Evolutionary conservation across 2,329 filamentous ascomycete genomes (phyloP).

Genomic region (Penicillium sp.): DNA sequence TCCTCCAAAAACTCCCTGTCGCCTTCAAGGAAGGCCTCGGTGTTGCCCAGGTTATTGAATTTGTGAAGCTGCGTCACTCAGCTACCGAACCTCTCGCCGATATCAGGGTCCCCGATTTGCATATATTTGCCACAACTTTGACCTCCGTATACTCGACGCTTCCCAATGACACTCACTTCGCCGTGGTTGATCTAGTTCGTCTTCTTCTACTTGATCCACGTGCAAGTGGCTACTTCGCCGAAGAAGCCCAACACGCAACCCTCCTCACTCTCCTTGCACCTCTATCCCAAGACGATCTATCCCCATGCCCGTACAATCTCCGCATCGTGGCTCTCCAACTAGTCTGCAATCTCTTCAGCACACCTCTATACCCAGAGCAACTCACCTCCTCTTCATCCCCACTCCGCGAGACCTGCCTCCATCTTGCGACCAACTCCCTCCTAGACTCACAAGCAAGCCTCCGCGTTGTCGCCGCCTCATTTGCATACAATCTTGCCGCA

Average conservation of each 20-base stretch:
- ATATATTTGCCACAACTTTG: conserved; percentile 62
- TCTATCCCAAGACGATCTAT: conserved; percentile 50
- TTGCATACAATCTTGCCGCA: conserved; percentile 78
- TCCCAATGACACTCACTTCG: conserved; percentile 67
- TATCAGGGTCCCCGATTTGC: conserved; percentile 68
- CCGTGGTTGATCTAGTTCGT: conserved; percentile 80
- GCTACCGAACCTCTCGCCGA: conserved; percentile 57
- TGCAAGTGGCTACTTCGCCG: conserved; percentile 76
- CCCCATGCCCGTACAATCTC: conserved; percentile 71
- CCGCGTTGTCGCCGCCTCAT: conserved; percentile 74
- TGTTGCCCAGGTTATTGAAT: conserved; percentile 64
- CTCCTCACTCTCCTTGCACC: conserved; percentile 55
- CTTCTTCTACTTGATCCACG: conserved; percentile 73
- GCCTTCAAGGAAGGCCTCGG: conserved; percentile 55
- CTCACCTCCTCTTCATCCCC: conserved; percentile 51
- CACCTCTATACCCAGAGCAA: conserved; percentile 65
- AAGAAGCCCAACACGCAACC: conserved; percentile 66
- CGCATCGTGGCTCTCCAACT: conserved; percentile 81
- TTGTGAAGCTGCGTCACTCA: conserved; percentile 59
- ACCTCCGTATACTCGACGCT: conserved; percentile 55
- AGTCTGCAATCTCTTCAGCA: conserved; percentile 81
- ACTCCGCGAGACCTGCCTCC: conserved; percentile 60
- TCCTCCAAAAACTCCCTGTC: conserved; percentile 72
- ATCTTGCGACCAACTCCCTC: conserved; percentile 72
- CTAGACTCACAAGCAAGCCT: conserved; percentile 75